Evolutionary conservation across 2,329 filamentous ascomycete genomes (phyloP).

Genomic region (Cladosporium sp.): DNA sequence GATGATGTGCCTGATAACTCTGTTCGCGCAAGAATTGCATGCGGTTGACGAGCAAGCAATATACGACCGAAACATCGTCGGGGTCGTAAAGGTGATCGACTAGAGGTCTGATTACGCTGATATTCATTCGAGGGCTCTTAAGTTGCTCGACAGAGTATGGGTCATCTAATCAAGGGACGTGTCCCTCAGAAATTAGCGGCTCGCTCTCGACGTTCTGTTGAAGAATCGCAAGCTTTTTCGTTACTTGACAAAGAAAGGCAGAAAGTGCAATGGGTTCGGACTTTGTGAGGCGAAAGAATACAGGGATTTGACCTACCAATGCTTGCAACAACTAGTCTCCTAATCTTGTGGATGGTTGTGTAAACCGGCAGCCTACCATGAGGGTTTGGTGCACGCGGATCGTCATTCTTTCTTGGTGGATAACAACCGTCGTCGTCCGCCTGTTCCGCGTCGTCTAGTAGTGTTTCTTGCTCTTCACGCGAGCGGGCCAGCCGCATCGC

Average conservation of each 20-base stretch:
- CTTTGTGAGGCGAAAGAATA: background rate
- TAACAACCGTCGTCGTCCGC: constrained; percentile 45
- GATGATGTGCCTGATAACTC: constrained; percentile 67
- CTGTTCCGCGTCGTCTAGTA: constrained; percentile 42
- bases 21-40: constrained; percentile 76
- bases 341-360: constrained; percentile 64
- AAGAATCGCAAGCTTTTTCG: constrained; percentile 16
- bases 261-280: background rate
- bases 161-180: constrained; percentile 44
- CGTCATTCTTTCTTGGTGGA: constrained; percentile 33
- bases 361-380: constrained; percentile 66
- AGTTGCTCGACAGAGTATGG: constrained; percentile 70
- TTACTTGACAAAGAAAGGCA: background rate
- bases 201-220: constrained; percentile 11
- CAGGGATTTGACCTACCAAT: constrained; percentile 33
- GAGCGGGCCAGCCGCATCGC: constrained; percentile 37
- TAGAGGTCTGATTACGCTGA: constrained; percentile 70
- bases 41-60: constrained; percentile 77
- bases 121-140: constrained; percentile 74
- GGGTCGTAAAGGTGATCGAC: constrained; percentile 79
- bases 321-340: constrained; percentile 42
- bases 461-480: constrained; percentile 45
- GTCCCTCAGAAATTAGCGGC: constrained; percentile 1
- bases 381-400: constrained; percentile 46
- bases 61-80: constrained; percentile 77